Evolutionary conservation across 208 protist species (phyloP), one percentile per base, ranked within the genome.

Genomic region (Jaenimonas drosophilae): DNA sequence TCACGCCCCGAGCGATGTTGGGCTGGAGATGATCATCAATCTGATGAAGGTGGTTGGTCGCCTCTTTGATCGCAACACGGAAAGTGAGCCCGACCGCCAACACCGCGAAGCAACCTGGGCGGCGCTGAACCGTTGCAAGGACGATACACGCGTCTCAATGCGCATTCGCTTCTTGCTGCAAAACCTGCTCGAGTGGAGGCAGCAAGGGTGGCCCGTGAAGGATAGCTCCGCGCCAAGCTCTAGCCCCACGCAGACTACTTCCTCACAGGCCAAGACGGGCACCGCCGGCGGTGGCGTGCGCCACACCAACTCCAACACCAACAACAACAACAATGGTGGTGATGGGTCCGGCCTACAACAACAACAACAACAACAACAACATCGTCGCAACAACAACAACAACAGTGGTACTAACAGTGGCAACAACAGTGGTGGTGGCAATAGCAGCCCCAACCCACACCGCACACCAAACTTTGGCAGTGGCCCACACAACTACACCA

Each of bases 91-190:
- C 31, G 11, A 23, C n/a, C 23, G 38, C 27, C 4, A 40, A 61
- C 21, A 29, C 7, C 24, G 30, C 48, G 38, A 36, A 64, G n/a
- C 45, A 68, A 66, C 77, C 39, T 89, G 80, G 80, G 61, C 73
- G 23, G 59, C 54, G 32, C 59, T 90, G 20, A 49, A 68, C 42
- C 54, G 52, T 19, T 56, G 60, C 21, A 59, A 64, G 38, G 65
- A 76, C 30, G 63, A 82, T 40, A 37, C 63, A 16, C 47, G 52
- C 34, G 70, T 84, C 57, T 88, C 85, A 5, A 74, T 56, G 1
- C 76, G 80, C 21, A 90, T 88, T 28, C 85, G 77, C 32, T 94
- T 87, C 41, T 64, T 90, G 41, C 64, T 90, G 24, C 85, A 87
- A 39, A 94, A 94, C 55, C 44, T 90, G 16, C 61, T 88, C 52